A percentile compares a stretch with the other conserved stretches of the same genome.
These are phyloP conservation scores for Colletotrichum sublineola DNA, from an alignment of 2,329 filamentous ascomycete species.

Conservation along the genomic window DNA sequence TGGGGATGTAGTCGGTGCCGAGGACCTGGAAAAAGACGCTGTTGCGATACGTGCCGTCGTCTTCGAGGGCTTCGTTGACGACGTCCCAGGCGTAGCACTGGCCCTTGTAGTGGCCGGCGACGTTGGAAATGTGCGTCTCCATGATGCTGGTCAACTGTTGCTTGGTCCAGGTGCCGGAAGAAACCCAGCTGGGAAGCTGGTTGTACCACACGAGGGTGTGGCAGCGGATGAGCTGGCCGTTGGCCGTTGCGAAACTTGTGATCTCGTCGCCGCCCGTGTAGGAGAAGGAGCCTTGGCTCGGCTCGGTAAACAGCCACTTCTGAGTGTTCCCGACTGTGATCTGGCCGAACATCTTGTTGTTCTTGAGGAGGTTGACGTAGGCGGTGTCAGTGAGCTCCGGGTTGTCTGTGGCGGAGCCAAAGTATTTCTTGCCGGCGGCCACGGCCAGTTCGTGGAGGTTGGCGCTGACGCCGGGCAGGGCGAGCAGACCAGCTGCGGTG, in stretches of 20 bases:
- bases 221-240: conserved; percentile 58
- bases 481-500: conserved; percentile 39
- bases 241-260: conserved; percentile 55
- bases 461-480: conserved; percentile 41
- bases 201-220: conserved; percentile 62
- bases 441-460: conserved; percentile 54
- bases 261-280: conserved; percentile 70
- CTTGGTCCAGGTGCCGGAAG: conserved; percentile 55
- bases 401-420: conserved; percentile 75
- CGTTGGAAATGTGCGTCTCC: conserved; percentile 64
- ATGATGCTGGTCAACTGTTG: conserved; percentile 53
- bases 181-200: conserved; percentile 62
- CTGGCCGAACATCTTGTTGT: conserved; percentile 74
- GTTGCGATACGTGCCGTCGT: conserved; percentile 56
- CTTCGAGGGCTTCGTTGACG: conserved; percentile 61
- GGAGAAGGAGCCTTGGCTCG: conserved; percentile 67
- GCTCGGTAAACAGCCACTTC: conserved; percentile 75
- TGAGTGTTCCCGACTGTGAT: conserved; percentile 74
- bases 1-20: conserved; percentile 59
- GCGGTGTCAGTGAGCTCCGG: conserved; percentile 60
- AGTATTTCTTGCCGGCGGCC: conserved; percentile 61
- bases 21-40: conserved; percentile 59
- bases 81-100: conserved; percentile 67
- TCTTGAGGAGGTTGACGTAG: conserved; percentile 67
- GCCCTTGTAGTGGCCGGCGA: conserved; percentile 59